Evolutionary conservation across 805 yeast genomes (phyloP), one percentile per base, ranked within the genome.

Genomic region (Saccharomycopsis sp.): DNA sequence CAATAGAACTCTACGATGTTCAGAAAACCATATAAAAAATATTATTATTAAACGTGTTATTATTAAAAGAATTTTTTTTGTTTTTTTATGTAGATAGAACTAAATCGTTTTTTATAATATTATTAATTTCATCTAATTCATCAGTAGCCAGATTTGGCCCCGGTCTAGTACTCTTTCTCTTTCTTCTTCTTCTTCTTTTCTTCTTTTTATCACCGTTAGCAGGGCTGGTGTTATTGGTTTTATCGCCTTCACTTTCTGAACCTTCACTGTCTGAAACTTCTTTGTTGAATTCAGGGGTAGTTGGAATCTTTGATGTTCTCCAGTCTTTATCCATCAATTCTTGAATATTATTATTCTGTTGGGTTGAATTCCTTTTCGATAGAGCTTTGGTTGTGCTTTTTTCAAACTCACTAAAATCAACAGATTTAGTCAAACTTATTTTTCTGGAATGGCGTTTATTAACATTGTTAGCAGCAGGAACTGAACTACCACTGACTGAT

Each of bases 1-100:
- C 76, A 2, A 62, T 78, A 2, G 65, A 64, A 9, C 57, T 74
- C 8, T 72, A 67, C 55, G 53, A 52, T 5, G 3, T 29, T n/a
- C 11, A 31, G n/a, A n/a, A n/a, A n/a, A n/a, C n/a, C n/a, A n/a
- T n/a, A n/a, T n/a, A n/a, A n/a, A n/a, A n/a, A n/a, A n/a, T n/a
- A n/a, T n/a, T n/a, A n/a, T n/a, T n/a, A n/a, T n/a, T n/a, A n/a
- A n/a, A n/a, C n/a, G n/a, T n/a, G n/a, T n/a, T n/a, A n/a, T n/a
- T n/a, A 33, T 11, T 11, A 11, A 14, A 14, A 11, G n/a, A 33
- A 11, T 9, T 22, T 7, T 35, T 14, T 35, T 35, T 17, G 14
- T 7, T 19, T 20, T 16, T 21, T 38, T n/a, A 26, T 38, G 34
- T 38, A 6, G 40, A n/a, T n/a, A 42, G 21, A 14, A 11, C 24